Evolutionary conservation across 192 early-diverging fungal species (phyloP).

Genomic region (Dissophora globulifera): DNA sequence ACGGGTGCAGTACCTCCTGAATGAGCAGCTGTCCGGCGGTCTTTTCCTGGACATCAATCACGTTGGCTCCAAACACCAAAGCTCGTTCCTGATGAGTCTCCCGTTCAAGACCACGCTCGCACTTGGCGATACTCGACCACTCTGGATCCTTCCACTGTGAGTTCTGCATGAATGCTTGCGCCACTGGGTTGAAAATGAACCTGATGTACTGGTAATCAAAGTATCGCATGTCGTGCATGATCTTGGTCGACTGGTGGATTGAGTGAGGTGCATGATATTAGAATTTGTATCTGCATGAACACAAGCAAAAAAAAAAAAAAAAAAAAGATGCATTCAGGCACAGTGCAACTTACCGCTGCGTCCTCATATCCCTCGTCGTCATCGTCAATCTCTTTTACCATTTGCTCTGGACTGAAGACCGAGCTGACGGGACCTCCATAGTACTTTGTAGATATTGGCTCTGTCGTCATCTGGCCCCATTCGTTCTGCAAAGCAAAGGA

Average conservation of each 20-base stretch:
- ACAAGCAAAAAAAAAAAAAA: too few relatives aligned
- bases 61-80: constrained; percentile 78
- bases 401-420: constrained; percentile 66
- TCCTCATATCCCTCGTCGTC: constrained; percentile 21
- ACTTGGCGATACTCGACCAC: constrained; percentile 55
- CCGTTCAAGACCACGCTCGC: constrained; percentile 62
- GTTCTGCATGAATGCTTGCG: constrained; percentile 58
- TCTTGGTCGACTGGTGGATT: constrained; percentile 32
- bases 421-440: constrained; percentile 78
- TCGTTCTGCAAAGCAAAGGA: constrained; percentile 58
- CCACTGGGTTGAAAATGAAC: constrained; percentile 61
- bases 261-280: too few relatives aligned
- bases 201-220: constrained; percentile 68
- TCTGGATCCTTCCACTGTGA: constrained; percentile 64
- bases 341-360: constrained; percentile 6
- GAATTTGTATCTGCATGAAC: too few relatives aligned
- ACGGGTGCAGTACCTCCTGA: constrained; percentile 83
- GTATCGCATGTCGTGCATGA: constrained; percentile 55
- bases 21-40: constrained; percentile 66
- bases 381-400: constrained; percentile 20
- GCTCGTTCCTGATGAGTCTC: constrained; percentile 66
- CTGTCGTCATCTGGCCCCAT: constrained; percentile 67
- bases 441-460: constrained; percentile 61
- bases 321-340: too few relatives aligned
- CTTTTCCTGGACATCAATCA: constrained; percentile 79